Conservation (phyloP, 2,329 filamentous ascomycete genomes). For the Ustilaginoidea virens region DNA sequence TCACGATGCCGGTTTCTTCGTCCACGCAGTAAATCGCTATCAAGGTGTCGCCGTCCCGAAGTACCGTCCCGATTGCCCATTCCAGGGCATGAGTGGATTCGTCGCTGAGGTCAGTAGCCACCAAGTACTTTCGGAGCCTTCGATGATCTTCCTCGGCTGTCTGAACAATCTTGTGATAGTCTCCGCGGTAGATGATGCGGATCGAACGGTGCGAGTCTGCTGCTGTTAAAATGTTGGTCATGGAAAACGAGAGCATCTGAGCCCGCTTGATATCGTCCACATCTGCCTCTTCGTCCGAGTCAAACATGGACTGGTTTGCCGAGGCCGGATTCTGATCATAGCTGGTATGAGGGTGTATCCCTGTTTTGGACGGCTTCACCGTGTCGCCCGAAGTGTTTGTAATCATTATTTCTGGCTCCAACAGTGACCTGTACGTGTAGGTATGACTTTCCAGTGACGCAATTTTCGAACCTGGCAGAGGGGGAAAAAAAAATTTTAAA, state of each 20-base stretch:
- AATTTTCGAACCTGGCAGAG: conserved; percentile 37
- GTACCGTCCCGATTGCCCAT: conserved; percentile 91
- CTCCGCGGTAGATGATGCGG: conserved; percentile 78
- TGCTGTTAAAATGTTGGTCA: conserved; percentile 65
- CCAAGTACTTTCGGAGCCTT: conserved; percentile 75
- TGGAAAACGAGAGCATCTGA: conserved; percentile 66
- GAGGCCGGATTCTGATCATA: conserved; percentile 57
- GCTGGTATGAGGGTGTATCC: conserved; percentile 68
- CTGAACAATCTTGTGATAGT: conserved; percentile 61
- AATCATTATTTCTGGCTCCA: conserved; percentile 52
- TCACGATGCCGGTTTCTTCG: conserved; percentile 56
- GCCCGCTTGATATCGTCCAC: conserved; percentile 74
- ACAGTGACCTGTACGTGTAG: conserved; percentile 46
- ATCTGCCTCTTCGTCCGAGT: conserved; percentile 78
- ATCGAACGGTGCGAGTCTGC: conserved; percentile 68
- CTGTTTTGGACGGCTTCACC: conserved; percentile 35
- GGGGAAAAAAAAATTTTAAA: conserved; percentile 4
- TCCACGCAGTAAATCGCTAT: conserved; percentile 89
- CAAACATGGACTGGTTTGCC: conserved; percentile 42
- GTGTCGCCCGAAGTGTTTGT: conserved; percentile 49
- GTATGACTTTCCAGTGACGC: conserved; percentile 27
- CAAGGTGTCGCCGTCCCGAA: conserved; percentile 86
- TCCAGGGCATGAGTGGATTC: conserved; percentile 92
- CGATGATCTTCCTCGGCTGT: conserved; percentile 67
- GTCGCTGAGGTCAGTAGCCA: conserved; percentile 89